These are phyloP conservation scores for Musa troglodytarum DNA, from an alignment of 176 grass and related monocot species.

Conservation along the genomic window DNA sequence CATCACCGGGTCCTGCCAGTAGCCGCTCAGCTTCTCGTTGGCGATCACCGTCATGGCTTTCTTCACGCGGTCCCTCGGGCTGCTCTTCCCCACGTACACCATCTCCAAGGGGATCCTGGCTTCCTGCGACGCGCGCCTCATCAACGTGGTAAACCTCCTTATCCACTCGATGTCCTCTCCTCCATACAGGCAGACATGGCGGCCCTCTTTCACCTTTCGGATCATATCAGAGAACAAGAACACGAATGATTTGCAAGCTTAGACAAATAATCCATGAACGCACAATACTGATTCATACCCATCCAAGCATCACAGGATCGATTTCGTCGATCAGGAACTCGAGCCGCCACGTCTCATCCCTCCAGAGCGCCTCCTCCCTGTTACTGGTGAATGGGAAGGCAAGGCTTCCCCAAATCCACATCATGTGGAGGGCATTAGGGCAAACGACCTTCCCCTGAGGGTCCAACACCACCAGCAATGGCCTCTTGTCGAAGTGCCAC, in stretches of 20 bases:
- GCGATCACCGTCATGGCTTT: conserved; percentile 4
- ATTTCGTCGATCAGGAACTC: conserved; percentile 41
- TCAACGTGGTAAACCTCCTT: conserved; percentile 22
- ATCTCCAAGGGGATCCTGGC: conserved; percentile 23
- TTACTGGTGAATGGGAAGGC: conserved; percentile 37
- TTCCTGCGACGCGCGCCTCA: conserved; percentile 23
- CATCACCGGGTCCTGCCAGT: conserved; percentile 36
- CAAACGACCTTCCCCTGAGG: conserved; percentile 33
- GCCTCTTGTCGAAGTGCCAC: conserved; percentile 43
- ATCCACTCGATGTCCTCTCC: conserved; percentile 43
- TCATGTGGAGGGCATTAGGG: conserved; percentile 48
- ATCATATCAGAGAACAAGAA: no score
- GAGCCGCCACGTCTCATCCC: conserved; percentile 37
- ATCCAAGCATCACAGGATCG: conserved; percentile 21
- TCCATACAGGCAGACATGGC: conserved; percentile 34
- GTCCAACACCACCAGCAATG: conserved; percentile 39
- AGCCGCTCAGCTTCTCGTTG: conserved; percentile 32
- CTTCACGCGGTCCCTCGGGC: conserved; percentile 26
- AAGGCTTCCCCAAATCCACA: conserved; percentile 47
- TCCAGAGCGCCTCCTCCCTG: conserved; percentile 42
- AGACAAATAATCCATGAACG: no score
- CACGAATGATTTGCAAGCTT: no score
- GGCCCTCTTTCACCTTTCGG: conserved; percentile 22
- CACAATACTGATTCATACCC: conserved; percentile 11
- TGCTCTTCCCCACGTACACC: conserved; percentile 49